A percentile compares a stretch with the other conserved stretches of the same genome.
Evolutionary conservation across 495 filamentous ascomycete genomes (phyloP).

Genomic region (Penicillium atrosanguineum): DNA sequence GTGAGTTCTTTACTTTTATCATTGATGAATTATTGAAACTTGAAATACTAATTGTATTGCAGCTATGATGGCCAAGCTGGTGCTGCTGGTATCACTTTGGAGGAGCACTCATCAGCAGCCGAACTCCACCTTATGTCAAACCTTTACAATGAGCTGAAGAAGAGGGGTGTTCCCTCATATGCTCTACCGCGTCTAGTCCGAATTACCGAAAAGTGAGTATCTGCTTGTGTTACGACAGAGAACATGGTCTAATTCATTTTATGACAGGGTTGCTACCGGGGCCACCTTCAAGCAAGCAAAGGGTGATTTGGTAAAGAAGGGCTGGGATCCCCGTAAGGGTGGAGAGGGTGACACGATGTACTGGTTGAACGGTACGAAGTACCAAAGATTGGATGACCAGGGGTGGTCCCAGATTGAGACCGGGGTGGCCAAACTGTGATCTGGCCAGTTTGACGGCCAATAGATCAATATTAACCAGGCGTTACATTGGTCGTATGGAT

Average conservation of each 20-base stretch:
- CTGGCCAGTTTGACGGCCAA: background rate
- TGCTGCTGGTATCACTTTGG: slow-evolving; percentile 48
- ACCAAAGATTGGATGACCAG: slow-evolving; percentile 36
- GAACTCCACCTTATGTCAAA: slow-evolving; percentile 35
- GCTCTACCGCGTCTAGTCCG: slow-evolving; percentile 49
- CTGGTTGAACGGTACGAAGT: slow-evolving; percentile 46
- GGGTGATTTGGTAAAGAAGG: slow-evolving; percentile 44
- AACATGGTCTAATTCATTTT: slow-evolving; percentile 1
- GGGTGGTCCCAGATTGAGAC: slow-evolving; percentile 46
- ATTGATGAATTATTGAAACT: background rate
- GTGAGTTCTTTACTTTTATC: slow-evolving; percentile 21
- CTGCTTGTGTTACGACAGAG: background rate
- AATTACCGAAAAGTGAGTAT: slow-evolving; percentile 48
- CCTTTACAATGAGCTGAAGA: slow-evolving; percentile 41
- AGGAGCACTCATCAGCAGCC: slow-evolving; percentile 28
- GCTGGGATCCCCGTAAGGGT: slow-evolving; percentile 40
- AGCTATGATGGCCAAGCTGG: slow-evolving; percentile 55
- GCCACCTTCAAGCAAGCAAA: slow-evolving; percentile 56
- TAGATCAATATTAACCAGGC: too few species aligned
- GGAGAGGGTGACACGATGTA: slow-evolving; percentile 42
- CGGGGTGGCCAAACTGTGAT: slow-evolving; percentile 46
- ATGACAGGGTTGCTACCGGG: slow-evolving; percentile 43
- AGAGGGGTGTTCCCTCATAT: slow-evolving; percentile 49
- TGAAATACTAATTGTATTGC: background rate
- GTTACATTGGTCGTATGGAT: background rate